Percentiles rank a stretch among this genome's conserved stretches.
phyloP scores from a whole-genome alignment of 169 alveolate genomes.

The Cryptosporidium viatorum region DNA sequence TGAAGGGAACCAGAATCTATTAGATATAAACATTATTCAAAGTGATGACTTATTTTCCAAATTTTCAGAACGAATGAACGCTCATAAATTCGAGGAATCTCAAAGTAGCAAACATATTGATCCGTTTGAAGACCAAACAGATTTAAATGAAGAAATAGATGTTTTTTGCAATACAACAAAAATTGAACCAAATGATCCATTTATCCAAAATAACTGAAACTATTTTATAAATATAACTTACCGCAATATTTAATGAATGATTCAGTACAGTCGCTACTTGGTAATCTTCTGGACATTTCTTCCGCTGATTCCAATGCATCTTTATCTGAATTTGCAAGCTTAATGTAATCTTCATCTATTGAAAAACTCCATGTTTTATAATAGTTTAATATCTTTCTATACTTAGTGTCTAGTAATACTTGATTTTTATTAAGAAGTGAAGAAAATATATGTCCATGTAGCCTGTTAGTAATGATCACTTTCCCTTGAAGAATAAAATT shows the following conservation, averaged over 20 bases:
- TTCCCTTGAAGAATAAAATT: constrained; percentile 64
- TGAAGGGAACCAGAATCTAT: background rate
- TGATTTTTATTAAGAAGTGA: constrained; percentile 56
- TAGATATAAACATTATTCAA: background rate
- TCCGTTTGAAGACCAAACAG: constrained; percentile 43
- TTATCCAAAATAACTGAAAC: background rate
- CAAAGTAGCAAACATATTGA: constrained; percentile 6
- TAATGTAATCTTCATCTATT: constrained; percentile 14
- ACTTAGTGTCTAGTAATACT: constrained; percentile 59
- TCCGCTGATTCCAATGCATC: constrained; percentile 46
- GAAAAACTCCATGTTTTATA: constrained; percentile 66
- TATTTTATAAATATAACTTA: background rate
- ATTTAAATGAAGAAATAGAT: constrained; percentile 4
- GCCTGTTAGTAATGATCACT: constrained; percentile 61
- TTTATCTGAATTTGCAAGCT: constrained; percentile 27
- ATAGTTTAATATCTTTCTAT: constrained; percentile 48
- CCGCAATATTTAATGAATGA: constrained; percentile 11
- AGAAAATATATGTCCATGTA: constrained; percentile 74
- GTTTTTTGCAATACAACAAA: background rate
- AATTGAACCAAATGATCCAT: background rate
- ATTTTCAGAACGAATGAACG: background rate
- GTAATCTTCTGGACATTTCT: background rate
- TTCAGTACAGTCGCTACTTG: background rate
- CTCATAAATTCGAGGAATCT: background rate
- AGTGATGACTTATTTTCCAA: background rate